Base-by-base conservation (phyloP, 768 basidiomycete genomes). In the Mycena kentingensis region DNA sequence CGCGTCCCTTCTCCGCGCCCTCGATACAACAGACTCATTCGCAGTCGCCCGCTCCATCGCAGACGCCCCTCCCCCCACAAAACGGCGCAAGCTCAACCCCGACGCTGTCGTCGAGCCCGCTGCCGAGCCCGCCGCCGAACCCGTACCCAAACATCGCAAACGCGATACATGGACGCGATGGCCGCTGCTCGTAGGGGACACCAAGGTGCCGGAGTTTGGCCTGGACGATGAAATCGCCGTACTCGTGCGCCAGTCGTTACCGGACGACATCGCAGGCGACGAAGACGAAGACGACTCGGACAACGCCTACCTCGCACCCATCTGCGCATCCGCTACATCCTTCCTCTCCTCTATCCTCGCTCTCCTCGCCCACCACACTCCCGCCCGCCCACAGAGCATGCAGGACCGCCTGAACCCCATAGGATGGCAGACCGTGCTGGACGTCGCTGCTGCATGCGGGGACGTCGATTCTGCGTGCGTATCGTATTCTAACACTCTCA, bases 141-240 rank as follows among this genome's bases (percentile, higher is more conserved):
- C 13, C 24, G 24, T n/a, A 42, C 28, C 27, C 27, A 47, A 24
- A 18, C n/a, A 21, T 3, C 28, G 62, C 54, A 65, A 66, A 63
- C 63, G 74, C 21, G 81, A 86, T 60, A 72, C 70, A 0, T 90
- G 87, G 88, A 89, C 88, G 0, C 74, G 82, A 6, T 92, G 90
- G 90, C 90, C 90, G 1, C 77, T 90, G 45, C 76, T 82, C 16
- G 60, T 74, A 3, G 71, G 73, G 15, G 87, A 91, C 60, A 77
- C 88, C 15, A 72, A 76, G 21, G 70, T 79, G 8, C 88, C 90
- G 1, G 83, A 89, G 67, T 91, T 85, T 84, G 69, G 70, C 8
- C 69, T 92, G 19, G 76, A 83, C 41, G 89, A 91, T 57, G 90
- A 91, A 67, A 74, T 91, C 8, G 66, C 67, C 19, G 64, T 73